Evolutionary conservation across 2,329 filamentous ascomycete species (phyloP), one percentile per base, ranked within the genome.

Genomic region (Aspergillus sp.): DNA sequence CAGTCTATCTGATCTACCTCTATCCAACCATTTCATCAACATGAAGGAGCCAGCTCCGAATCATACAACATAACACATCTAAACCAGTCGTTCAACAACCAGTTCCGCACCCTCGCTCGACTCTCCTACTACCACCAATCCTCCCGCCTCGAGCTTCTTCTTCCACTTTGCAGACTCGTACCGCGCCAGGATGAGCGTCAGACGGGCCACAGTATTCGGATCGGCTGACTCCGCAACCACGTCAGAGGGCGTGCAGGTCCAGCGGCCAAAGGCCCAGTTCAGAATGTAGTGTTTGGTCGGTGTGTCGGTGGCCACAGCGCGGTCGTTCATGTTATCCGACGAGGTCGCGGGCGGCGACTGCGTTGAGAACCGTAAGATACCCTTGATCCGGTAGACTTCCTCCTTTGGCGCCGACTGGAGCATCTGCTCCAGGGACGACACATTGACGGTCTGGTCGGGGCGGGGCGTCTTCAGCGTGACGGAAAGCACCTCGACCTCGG

Each of bases 251-350:
- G 91, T 95, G 66, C 93, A 96, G 0, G 86, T 96, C 93, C 94
- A 99, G 25, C 94, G 82, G 0, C 91, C 91, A 74, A 99, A 99
- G 0, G 94, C 94, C 94, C 94, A 99, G 71, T 99, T 99, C 54
- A 99, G 81, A 42, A 99, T 96, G 68, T 94, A 97, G 50, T 89
- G 80, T 14, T 72, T 65, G 2, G 71, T 72, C 1, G 47, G 13
- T 20, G 57, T 48, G 1, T 9, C 84, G 6, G 45, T 47, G 4
- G 44, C 29, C 31, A 44, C 50, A 13, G 48, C 52, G 10, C 59
- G 56, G 7, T 65, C 60, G 13, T 66, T 60, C 5, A 70, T 61
- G 46, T 74, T 67, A 14, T 78, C 76, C 10, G 73, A 80, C 3
- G 79, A 78, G 45, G 75, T 74, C 2, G 77, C 76, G 0, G 76